Base-by-base conservation (phyloP, 2,329 filamentous ascomycete species). In the Alternaria metachromatica region DNA sequence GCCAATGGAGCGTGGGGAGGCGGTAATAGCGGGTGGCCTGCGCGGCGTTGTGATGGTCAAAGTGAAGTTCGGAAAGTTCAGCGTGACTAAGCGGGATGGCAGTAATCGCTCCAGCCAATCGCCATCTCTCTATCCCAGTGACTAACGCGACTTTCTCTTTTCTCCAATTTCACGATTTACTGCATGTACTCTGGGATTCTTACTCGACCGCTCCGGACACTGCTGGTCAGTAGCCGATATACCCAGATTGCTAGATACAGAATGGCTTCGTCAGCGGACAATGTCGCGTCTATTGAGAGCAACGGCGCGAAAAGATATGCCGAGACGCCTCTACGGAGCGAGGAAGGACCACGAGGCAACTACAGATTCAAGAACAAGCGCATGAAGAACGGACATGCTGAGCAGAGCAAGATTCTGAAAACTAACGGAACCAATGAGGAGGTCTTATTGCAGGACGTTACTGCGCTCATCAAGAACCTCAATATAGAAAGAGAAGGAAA, bases 351-450 rank as follows among this genome's bases (percentile, higher is more conserved):
- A 70, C 71, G 76, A 49, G 77, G 77, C 28, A 78, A 70, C 58
- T 80, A 78, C 60, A 69, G 76, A 45, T 80, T 79, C 74, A 81
- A 83, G 72, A 84, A 80, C 67, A 84, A 84, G 77, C 83, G 83
- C 75, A 81, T 82, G 73, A 83, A 83, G 73, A 82, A 82, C 41
- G 75, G 76, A 7, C 76, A 79, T 58, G 73, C 72, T 15, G 76
- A 78, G 9, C 74, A 70, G 11, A 80, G 76, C 49, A 66, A 74
- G n/a, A 75, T 78, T 9, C 46, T 80, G 8, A 77, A 74, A 51
- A 79, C 75, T 3, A 82, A 84, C 23, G 84, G 84, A 12, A 83
- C 78, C 25, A 84, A 84, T 59, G 84, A 85, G 63, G 83, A 85
- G 60, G 80, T 86, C 37, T 67, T 86, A 55, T 70, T 85, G 13